phyloP scores from a whole-genome alignment of 106 monocot species.

The Dioscorea zingiberensis region DNA sequence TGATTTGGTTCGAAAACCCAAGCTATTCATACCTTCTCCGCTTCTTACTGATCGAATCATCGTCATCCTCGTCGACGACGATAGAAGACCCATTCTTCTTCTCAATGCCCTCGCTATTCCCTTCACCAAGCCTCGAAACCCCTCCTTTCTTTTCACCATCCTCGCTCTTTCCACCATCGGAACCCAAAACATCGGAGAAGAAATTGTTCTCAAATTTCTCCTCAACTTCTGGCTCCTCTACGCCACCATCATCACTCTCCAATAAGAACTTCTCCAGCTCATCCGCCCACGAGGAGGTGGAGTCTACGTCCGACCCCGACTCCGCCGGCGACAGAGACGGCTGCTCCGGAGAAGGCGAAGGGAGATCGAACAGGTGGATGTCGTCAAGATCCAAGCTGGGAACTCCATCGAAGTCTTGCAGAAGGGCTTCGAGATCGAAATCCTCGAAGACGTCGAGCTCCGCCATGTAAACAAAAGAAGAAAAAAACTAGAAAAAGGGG shows the following conservation, averaged over 20 bases:
- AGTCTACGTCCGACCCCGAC: background rate
- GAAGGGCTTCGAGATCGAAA: background rate
- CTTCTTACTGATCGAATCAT: slow-evolving; percentile 25
- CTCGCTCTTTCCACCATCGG: background rate
- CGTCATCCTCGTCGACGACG: slow-evolving; percentile 5
- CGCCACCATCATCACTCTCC: slow-evolving; percentile 16
- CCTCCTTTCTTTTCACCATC: slow-evolving; percentile 7
- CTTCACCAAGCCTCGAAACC: background rate
- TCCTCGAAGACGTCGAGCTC: background rate
- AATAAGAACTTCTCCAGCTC: slow-evolving; percentile 40
- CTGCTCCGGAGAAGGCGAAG: background rate
- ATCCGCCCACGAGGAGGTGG: slow-evolving; percentile 6
- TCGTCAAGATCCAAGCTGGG: background rate
- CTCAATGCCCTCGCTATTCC: background rate
- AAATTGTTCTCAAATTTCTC: slow-evolving; percentile 6
- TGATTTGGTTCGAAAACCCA: background rate
- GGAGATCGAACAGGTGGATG: background rate
- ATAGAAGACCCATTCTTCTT: background rate
- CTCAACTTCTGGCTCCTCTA: background rate
- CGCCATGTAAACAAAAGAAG: background rate
- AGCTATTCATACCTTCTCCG: slow-evolving; percentile 33
- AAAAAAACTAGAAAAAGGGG: background rate
- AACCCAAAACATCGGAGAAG: slow-evolving; percentile 20
- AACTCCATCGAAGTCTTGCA: background rate
- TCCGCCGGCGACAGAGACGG: background rate